Evolutionary conservation across 2,329 filamentous ascomycete genomes (phyloP), one percentile per base, ranked within the genome.

Genomic region (Penicillium vulpinum): DNA sequence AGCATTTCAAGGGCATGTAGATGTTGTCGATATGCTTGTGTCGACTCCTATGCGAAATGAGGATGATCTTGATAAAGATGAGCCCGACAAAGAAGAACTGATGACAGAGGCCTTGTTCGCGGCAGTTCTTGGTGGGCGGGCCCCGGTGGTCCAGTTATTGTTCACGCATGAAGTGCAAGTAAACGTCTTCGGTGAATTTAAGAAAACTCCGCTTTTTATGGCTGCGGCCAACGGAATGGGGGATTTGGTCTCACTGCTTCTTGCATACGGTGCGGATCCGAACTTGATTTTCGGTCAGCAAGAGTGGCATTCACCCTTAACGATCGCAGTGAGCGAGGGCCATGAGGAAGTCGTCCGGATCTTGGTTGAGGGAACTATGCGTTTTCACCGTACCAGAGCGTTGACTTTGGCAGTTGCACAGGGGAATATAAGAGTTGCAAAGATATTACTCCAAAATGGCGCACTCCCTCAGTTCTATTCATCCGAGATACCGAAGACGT

Each of bases 151-250:
- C 13, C 13, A 6, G 15, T 16, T 41, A 41, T 26, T 41, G 26
- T 26, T 41, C 39, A 26, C 22, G 10, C 22, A 41, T 10, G 38
- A 22, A 10, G 39, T 26, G 13, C 15, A 41, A 26, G 7, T 41
- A 5, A 21, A 41, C 22, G 3, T 26, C 13, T 7, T 39, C 1
- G 18, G 10, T 21, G 18, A 5, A 4, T 24, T 16, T 9, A 15
- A 6, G 2, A n/a, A 1, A n/a, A n/a, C n/a, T 4, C 22, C 40
- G 5, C 15, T n/a, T n/a, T 5, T 5, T 10, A 26, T 2, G 2
- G 8, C 40, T n/a, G 4, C 22, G 8, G 2, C 2, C 16, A n/a
- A 10, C 1, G 24, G 5, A 13, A 18, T 2, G 5, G 11, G 5
- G 5, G 10, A n/a, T 13, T 43, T 18, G 9, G 16, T 8, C 2